Base-by-base conservation (phyloP, 2,329 filamentous ascomycete genomes). In the Epichloe festucae region DNA sequence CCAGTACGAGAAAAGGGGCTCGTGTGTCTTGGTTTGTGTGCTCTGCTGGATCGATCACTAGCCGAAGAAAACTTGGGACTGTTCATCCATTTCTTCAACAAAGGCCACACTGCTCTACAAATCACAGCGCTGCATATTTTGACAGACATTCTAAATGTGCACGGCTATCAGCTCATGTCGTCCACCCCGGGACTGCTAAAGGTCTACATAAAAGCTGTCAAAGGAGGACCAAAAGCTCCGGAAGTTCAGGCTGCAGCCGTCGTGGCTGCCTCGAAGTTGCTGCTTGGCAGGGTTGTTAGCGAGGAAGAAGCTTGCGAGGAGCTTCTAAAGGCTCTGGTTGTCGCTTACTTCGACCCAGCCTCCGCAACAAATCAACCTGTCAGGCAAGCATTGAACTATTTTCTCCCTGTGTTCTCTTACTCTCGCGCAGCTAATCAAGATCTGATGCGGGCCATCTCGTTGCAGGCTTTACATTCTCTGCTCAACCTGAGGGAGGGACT, bases 71-170 rank as follows among this genome's bases (percentile, higher is more conserved):
- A 98, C 65, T 73, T 97, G 56, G 85, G 82, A 0, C 77, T 98
- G 3, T 98, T 98, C 69, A 87, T 96, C 66, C 90, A 95, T 65
- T 96, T 95, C 73, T 96, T 94, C 70, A 86, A 75, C 67, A 95
- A 95, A 71, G 93, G 93, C 1, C 89, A 96, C 62, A 83, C 93
- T 10, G 82, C 85, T 0, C 75, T 98, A 40, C 91, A 97, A 66
- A 87, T 91, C 48, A 95, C 89, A 8, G 87, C 89, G 0, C 71
- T 97, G 35, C 89, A 97, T 57, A 94, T 95, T 55, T 78, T 98
- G 35, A 90, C 89, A 10, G 93, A 98, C 66, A 91, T 97, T 58
- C 75, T 97, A 47, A 89, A 90, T 50, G 87, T 89, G 1, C 89
- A 97, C 63, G 89, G 89, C 14, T 80, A 86, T 0, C 79, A 95